phyloP scores from a whole-genome alignment of 441 rosid species.

The Rhodomyrtus psidioides region DNA sequence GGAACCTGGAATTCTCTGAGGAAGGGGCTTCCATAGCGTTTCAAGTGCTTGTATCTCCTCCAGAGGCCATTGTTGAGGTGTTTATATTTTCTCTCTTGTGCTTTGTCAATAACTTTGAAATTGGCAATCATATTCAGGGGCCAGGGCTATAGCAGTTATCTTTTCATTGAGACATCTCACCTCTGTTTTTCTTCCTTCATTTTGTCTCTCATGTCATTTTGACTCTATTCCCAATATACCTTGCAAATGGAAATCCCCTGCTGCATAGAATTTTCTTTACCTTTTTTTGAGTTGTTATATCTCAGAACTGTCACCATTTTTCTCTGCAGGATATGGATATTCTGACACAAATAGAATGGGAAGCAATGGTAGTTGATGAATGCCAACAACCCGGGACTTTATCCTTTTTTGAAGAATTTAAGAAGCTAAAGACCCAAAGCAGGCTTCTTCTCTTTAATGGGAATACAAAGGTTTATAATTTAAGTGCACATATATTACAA shows the following conservation, averaged over 20 bases:
- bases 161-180: neutral
- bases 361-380: constrained; percentile 43
- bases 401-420: constrained; percentile 26
- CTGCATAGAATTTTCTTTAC: neutral
- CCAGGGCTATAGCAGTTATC: neutral
- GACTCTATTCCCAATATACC: neutral
- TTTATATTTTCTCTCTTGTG: neutral
- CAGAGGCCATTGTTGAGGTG: constrained; percentile 49
- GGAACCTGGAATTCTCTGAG: constrained; percentile 32
- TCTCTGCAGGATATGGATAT: constrained; percentile 41
- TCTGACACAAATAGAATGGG: constrained; percentile 34
- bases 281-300: neutral
- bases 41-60: constrained; percentile 43
- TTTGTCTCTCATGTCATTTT: neutral
- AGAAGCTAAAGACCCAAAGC: constrained; percentile 27
- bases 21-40: constrained; percentile 35
- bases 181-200: neutral
- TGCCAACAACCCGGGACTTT: constrained; percentile 25
- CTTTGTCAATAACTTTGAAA: neutral
- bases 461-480: constrained; percentile 38
- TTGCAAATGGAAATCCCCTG: neutral
- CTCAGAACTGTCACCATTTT: neutral
- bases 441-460: constrained; percentile 43
- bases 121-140: neutral
- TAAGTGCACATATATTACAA: neutral